phyloP scores from a whole-genome alignment of 495 filamentous ascomycete genomes.

The Aspergillus heteromorphus region DNA sequence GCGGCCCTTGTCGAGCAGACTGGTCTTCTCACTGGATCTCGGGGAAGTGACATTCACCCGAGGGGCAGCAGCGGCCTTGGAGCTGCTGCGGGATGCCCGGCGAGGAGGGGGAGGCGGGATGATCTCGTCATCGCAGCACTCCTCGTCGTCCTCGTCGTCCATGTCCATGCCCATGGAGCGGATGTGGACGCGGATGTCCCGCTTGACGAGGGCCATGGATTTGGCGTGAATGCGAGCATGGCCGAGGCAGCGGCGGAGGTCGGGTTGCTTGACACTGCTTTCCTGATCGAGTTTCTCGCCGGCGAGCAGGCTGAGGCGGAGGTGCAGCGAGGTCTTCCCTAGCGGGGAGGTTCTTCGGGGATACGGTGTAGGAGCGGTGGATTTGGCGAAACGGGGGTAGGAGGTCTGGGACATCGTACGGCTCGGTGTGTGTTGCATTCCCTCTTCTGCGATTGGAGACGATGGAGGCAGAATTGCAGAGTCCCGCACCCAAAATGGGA shows the following conservation, averaged over 20 bases:
- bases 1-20: constrained; percentile 1
- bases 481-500: not conserved
- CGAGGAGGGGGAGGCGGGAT: not conserved
- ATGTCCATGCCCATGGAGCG: constrained; percentile 1
- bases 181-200: constrained; percentile 2
- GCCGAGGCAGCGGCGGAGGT: not conserved
- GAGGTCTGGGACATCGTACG: constrained; percentile 1
- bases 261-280: constrained; percentile 1
- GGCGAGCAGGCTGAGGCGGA: not conserved
- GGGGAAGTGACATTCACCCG: not conserved
- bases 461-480: not conserved
- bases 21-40: not conserved
- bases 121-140: not conserved
- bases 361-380: not conserved
- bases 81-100: not conserved
- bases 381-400: not conserved
- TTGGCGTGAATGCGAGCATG: not conserved
- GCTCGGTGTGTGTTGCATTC: not conserved
- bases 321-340: not conserved
- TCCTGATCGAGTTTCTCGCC: constrained; percentile 1
- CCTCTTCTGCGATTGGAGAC: not conserved
- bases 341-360: not conserved
- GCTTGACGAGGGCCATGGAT: constrained; percentile 1
- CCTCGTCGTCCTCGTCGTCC: not conserved
- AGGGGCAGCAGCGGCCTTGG: not conserved